A percentile compares a stretch with the other conserved stretches of the same genome.
Evolutionary conservation across 73 alveolate genomes (phyloP).

Genomic region (Durusdinium trenchii): DNA sequence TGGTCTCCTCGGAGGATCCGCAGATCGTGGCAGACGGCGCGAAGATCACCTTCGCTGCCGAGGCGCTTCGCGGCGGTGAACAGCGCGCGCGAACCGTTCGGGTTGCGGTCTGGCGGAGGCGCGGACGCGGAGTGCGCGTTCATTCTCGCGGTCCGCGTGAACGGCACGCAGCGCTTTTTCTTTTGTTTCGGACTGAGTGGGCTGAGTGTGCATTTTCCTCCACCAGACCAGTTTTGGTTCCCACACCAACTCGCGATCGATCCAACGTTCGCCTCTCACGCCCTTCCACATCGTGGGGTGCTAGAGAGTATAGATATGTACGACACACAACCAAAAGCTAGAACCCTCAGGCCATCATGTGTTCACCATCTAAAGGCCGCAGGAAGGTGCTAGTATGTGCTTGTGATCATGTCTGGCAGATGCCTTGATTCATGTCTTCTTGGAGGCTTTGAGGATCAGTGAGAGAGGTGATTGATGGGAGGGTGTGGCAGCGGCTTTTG

Average conservation of each 20-base stretch:
- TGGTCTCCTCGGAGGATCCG: conserved; percentile 63
- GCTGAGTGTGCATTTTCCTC: not conserved
- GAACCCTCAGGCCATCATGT: too few relatives aligned
- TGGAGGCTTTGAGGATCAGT: too few relatives aligned
- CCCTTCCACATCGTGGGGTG: too few relatives aligned
- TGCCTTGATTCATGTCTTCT: too few relatives aligned
- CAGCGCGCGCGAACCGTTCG: not conserved
- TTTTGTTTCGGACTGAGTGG: not conserved
- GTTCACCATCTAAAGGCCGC: too few relatives aligned
- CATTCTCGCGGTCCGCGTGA: not conserved
- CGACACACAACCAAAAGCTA: too few relatives aligned
- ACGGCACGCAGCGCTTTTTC: not conserved
- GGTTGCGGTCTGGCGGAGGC: not conserved
- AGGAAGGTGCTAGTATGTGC: too few relatives aligned
- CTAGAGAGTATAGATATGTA: too few relatives aligned
- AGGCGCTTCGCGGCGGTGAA: not conserved
- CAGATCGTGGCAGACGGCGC: conserved; percentile 49
- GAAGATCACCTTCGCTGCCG: conserved; percentile 23
- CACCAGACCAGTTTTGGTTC: not conserved
- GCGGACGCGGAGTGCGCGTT: not conserved
- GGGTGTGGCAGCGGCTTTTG: too few relatives aligned
- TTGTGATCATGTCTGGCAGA: too few relatives aligned
- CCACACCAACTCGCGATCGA: not conserved
- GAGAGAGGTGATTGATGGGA: too few relatives aligned
- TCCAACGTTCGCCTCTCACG: too few relatives aligned